Conservation (phyloP, 805 yeast genomes). For the Ogataea corticis region DNA sequence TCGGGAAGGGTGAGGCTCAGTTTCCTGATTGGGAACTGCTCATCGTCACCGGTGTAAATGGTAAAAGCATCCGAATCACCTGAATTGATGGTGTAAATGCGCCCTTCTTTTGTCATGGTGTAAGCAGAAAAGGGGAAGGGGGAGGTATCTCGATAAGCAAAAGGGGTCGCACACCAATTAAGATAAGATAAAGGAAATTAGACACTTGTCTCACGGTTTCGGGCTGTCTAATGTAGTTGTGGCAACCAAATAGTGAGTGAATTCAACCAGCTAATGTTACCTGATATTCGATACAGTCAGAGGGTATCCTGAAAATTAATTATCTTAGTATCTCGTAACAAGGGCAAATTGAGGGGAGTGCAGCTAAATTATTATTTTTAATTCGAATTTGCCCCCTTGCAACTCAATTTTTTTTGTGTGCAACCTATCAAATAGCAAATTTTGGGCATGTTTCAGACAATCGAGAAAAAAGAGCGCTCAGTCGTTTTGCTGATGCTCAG, state of each 20-base stretch:
- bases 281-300: too few relatives aligned
- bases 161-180: too few relatives aligned
- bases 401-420: background rate
- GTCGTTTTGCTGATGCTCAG: background rate
- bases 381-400: background rate
- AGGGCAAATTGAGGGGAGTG: conserved; percentile 1
- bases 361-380: background rate
- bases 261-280: too few relatives aligned
- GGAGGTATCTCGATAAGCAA: too few relatives aligned
- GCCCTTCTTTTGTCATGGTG: background rate
- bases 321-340: background rate
- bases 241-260: too few relatives aligned
- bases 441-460: too few relatives aligned
- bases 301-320: too few relatives aligned
- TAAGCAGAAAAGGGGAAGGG: too few relatives aligned
- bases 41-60: background rate
- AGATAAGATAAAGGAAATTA: too few relatives aligned
- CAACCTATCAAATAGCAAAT: conserved; percentile 1
- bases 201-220: too few relatives aligned
- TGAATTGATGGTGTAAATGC: background rate
- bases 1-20: background rate
- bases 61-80: background rate
- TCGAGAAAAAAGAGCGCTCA: too few relatives aligned
- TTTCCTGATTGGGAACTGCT: conserved; percentile 12
- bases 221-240: too few relatives aligned